Base-by-base conservation (phyloP, 1,284 basidiomycete genomes). In the Cryptococcus depauperatus region DNA sequence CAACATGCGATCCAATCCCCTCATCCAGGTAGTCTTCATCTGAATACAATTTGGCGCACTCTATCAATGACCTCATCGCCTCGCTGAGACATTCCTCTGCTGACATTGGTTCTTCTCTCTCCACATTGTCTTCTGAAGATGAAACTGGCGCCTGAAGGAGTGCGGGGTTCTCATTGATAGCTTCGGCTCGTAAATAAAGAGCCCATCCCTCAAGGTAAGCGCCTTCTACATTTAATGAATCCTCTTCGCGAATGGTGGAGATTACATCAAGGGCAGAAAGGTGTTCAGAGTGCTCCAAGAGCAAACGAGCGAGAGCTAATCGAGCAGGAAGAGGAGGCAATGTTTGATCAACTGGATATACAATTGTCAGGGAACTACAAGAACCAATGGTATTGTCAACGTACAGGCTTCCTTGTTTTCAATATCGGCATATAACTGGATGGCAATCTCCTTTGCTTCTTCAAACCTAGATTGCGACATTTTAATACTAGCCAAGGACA, bases 121-220 rank as follows among this genome's bases (percentile, higher is more conserved):
- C 56, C 34, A 57, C 59, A 4, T 79, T 68, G 43, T 47, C 25
- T 27, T 43, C 43, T 75, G 14, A 78, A 77, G 21, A 28, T 14
- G 51, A 30, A 10, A 19, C 22, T 32, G 41, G 19, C 22, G 19
- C 29, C 27, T 37, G 35, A 18, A 53, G 29, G 6, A 51, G 26
- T 9, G 55, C 34, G 8, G 62, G 58, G 37, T 61, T 55, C 18
- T 54, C 60, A 16, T 41, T 41, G 19, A 68, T 43, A 11, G 64
- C 59, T 48, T 72, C 64, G 7, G 68, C 74, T 9, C 73, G 60
- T 34, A 92, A 73, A 73, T 82, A 88, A 76, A 88, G 90, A 48
- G 85, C 84, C 87, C 89, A 92, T 43, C 89, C 91, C 65, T 91
- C 85, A n/a, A 93, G 77, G 66, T 95, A 95, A 79, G 89, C 92